phyloP scores from a whole-genome alignment of 805 yeast genomes.

The Debaryomyces prosopidis region DNA sequence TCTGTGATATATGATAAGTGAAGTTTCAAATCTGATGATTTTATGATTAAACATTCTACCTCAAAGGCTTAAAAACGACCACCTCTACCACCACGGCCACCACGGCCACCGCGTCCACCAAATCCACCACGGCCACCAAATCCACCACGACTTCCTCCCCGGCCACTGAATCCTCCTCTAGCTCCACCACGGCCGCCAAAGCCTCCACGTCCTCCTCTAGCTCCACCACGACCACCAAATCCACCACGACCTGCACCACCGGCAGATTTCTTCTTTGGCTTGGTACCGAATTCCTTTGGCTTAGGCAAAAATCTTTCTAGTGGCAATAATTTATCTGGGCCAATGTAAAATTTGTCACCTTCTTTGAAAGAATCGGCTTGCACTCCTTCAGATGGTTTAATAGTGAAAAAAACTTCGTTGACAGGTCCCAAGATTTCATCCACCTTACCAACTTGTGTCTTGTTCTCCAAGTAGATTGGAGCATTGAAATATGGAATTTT shows the following conservation, averaged over 20 bases:
- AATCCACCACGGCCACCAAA: slow-evolving; percentile 42
- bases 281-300: slow-evolving; percentile 86
- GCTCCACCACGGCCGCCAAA: slow-evolving; percentile 35
- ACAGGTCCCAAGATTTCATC: slow-evolving; percentile 98
- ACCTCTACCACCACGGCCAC: slow-evolving; percentile 42
- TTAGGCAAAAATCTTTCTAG: slow-evolving; percentile 96
- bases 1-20: not conserved
- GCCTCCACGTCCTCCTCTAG: slow-evolving; percentile 32
- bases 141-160: slow-evolving; percentile 35
- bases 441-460: slow-evolving; percentile 93
- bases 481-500: slow-evolving; percentile 98
- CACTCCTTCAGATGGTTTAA: slow-evolving; percentile 95
- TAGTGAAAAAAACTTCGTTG: slow-evolving; percentile 96
- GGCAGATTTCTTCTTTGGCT: slow-evolving; percentile 69
- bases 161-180: slow-evolving; percentile 33
- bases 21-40: not conserved
- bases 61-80: slow-evolving; percentile 18
- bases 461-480: slow-evolving; percentile 94
- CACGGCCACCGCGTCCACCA: slow-evolving; percentile 43
- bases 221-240: slow-evolving; percentile 37
- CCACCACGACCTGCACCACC: slow-evolving; percentile 49
- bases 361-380: slow-evolving; percentile 90
- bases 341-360: slow-evolving; percentile 95
- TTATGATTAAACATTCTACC: not conserved
- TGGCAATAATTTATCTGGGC: slow-evolving; percentile 92